Conservation (phyloP, 176 grass and related monocot genomes). For the Rhynchospora pubera region DNA sequence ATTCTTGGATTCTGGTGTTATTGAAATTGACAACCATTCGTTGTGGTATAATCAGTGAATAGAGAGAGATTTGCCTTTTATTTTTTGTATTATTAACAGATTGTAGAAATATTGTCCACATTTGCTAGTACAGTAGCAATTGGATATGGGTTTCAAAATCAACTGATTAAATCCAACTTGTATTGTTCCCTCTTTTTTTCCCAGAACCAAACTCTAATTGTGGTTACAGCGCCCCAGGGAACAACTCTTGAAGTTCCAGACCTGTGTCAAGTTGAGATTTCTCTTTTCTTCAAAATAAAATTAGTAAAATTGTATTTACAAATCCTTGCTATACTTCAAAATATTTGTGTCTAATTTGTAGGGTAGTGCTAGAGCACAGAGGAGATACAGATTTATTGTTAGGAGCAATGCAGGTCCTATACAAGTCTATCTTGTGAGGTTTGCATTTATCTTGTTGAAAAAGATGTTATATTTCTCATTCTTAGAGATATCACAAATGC, state of each 20-base stretch:
- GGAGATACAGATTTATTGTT: conserved; percentile 88
- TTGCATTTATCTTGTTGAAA: neutral
- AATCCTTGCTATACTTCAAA: neutral
- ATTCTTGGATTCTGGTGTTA: neutral
- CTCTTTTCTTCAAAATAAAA: neutral
- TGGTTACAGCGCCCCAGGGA: conserved; percentile 87
- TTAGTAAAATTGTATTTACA: neutral
- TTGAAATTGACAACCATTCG: neutral
- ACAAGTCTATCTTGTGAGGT: conserved; percentile 94
- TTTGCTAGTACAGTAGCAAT: neutral
- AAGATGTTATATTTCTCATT: neutral
- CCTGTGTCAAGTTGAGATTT: conserved; percentile 53
- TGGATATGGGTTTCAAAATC: neutral
- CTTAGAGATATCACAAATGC: neutral
- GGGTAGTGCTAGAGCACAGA: conserved; percentile 66
- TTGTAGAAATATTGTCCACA: neutral
- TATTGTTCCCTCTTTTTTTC: conserved; percentile 4
- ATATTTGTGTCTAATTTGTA: conserved; percentile 23
- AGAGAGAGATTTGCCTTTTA: neutral
- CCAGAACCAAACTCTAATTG: conserved; percentile 84
- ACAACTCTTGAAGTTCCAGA: conserved; percentile 96
- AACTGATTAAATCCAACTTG: neutral
- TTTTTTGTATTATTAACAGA: neutral
- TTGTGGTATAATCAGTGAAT: neutral
- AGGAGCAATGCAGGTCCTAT: conserved; percentile 84